These are phyloP conservation scores for Apostasia ramifera DNA, from an alignment of 106 monocot genomes.

Conservation along the genomic window DNA sequence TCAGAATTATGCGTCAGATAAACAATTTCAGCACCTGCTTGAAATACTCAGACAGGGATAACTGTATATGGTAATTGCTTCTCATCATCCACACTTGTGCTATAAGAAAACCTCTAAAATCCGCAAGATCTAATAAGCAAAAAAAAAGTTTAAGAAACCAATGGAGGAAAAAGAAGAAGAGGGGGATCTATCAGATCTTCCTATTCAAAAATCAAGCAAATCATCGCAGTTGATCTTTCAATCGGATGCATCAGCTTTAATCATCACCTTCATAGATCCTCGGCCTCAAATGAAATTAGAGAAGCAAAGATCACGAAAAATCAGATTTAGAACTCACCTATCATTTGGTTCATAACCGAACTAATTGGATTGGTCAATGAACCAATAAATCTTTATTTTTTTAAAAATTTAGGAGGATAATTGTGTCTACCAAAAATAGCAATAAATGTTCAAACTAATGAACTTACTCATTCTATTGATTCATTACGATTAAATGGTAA, in stretches of 20 bases:
- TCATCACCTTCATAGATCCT: too few relatives aligned
- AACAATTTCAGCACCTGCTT: constrained; percentile 3
- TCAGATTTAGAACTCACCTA: too few relatives aligned
- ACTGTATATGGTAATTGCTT: constrained; percentile 1
- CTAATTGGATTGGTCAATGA: too few relatives aligned
- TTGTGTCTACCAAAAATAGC: too few relatives aligned
- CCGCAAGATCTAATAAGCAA: background rate
- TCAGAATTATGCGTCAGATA: constrained; percentile 1
- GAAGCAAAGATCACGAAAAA: too few relatives aligned
- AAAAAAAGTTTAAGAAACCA: background rate
- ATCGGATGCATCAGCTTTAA: constrained; percentile 1
- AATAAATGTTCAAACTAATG: too few relatives aligned
- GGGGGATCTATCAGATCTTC: constrained; percentile 9
- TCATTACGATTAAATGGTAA: too few relatives aligned
- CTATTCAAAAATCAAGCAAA: constrained; percentile 3
- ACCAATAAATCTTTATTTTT: too few relatives aligned
- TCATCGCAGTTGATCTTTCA: background rate
- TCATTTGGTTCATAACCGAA: too few relatives aligned
- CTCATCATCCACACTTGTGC: background rate
- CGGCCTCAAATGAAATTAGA: too few relatives aligned
- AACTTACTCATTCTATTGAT: too few relatives aligned
- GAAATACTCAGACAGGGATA: constrained; percentile 6
- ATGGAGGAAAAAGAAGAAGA: background rate
- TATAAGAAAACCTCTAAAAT: background rate
- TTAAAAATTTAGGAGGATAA: too few relatives aligned